phyloP scores from a whole-genome alignment of 805 yeast species.

The Saccharomycodes ludwigii region DNA sequence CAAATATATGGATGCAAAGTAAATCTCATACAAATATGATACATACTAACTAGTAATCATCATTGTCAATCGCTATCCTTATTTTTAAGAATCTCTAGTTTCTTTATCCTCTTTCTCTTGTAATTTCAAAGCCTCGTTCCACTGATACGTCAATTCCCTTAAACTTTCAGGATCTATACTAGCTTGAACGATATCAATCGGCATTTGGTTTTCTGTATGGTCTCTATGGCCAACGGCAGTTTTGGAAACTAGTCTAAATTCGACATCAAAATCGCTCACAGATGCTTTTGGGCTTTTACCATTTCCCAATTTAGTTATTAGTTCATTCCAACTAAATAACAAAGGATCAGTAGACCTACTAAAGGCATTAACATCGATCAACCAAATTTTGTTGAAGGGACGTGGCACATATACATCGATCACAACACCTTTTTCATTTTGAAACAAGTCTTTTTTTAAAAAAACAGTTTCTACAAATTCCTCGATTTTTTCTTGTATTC shows the following conservation, averaged over 20 bases:
- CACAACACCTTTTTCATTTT: conserved; percentile 36
- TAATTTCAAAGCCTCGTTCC: conserved; percentile 32
- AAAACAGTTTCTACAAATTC: conserved; percentile 41
- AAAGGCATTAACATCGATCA: conserved; percentile 84
- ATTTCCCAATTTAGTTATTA: conserved; percentile 26
- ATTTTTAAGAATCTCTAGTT: neutral
- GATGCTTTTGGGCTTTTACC: neutral
- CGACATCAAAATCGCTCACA: conserved; percentile 14
- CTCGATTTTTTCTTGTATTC: conserved; percentile 35
- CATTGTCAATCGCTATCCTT: neutral
- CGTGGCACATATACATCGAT: conserved; percentile 77
- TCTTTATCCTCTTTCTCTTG: conserved; percentile 14
- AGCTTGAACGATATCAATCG: conserved; percentile 83
- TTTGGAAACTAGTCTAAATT: conserved; percentile 56
- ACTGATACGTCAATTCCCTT: conserved; percentile 52
- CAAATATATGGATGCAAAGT: no score
- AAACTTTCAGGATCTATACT: conserved; percentile 54
- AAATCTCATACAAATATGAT: no score
- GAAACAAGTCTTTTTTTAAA: conserved; percentile 4
- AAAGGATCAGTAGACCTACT: conserved; percentile 66
- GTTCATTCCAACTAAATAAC: conserved; percentile 76
- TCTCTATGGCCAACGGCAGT: conserved; percentile 25
- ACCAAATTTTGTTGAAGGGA: conserved; percentile 50
- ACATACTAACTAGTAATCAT: no score
- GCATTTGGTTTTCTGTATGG: conserved; percentile 85